These are phyloP conservation scores for Ogataea paraovalis DNA, from an alignment of 805 yeast genomes.

Conservation along the genomic window DNA sequence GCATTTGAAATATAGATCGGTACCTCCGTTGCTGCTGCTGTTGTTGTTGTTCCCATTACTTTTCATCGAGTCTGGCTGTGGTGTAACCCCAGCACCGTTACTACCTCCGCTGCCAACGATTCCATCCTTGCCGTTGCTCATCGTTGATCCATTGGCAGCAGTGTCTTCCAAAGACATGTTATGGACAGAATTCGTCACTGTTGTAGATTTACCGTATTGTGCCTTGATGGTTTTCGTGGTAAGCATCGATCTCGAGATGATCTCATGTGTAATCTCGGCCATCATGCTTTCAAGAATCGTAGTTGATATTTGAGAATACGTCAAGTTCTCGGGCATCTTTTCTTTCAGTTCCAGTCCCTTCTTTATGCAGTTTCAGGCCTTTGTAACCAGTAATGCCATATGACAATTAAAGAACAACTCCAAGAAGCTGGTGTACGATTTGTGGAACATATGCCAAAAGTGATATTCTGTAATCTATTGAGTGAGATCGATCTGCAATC, in stretches of 20 bases:
- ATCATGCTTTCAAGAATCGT: constrained; percentile 32
- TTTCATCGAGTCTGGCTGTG: no score
- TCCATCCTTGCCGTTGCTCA: background rate
- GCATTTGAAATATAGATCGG: constrained; percentile 63
- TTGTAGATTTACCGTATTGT: constrained; percentile 26
- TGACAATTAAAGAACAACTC: no score
- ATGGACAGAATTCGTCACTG: no score
- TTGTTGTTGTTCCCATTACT: constrained; percentile 3
- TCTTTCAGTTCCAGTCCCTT: no score
- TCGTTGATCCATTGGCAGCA: background rate
- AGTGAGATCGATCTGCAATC: no score
- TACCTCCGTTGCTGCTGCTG: constrained; percentile 13
- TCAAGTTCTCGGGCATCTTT: constrained; percentile 17
- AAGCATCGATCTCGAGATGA: constrained; percentile 27
- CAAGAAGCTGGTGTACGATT: no score
- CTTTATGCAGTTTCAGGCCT: no score
- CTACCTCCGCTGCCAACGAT: constrained; percentile 4
- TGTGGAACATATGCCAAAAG: background rate
- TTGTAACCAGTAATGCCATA: no score
- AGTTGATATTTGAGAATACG: constrained; percentile 29
- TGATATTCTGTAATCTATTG: background rate
- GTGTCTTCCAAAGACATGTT: background rate
- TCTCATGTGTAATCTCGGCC: constrained; percentile 32
- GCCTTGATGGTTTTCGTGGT: constrained; percentile 29
- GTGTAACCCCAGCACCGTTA: constrained; percentile 2